These are phyloP conservation scores for Akanthomyces muscarius DNA, from an alignment of 2,329 filamentous ascomycete genomes.

Conservation along the genomic window DNA sequence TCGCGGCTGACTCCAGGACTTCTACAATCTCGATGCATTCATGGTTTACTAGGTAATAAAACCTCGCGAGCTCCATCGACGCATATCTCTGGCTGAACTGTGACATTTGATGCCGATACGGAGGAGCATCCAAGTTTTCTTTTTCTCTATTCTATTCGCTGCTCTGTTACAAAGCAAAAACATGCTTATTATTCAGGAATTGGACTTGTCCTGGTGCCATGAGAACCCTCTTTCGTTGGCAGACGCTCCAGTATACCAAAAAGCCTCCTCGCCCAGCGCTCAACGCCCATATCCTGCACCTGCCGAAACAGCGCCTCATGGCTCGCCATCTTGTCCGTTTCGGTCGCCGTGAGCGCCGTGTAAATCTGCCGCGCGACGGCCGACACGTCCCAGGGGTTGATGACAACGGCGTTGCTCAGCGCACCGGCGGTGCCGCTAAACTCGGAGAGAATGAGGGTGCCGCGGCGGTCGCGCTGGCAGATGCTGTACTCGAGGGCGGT, in stretches of 20 bases:
- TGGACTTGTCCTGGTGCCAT: background rate
- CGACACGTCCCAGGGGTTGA: constrained; percentile 90
- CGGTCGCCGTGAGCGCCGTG: constrained; percentile 71
- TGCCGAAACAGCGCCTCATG: constrained; percentile 39
- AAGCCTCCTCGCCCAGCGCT: constrained; percentile 9
- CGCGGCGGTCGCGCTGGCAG: constrained; percentile 81
- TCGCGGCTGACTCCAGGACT: too few species aligned
- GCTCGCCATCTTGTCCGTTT: constrained; percentile 60
- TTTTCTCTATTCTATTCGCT: background rate
- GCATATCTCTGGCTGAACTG: too few species aligned
- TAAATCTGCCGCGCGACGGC: constrained; percentile 83
- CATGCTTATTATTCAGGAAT: background rate
- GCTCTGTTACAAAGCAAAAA: background rate
- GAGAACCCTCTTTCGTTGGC: background rate
- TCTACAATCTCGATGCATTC: too few species aligned
- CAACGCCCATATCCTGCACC: constrained; percentile 13
- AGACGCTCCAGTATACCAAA: background rate
- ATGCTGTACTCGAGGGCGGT: constrained; percentile 92
- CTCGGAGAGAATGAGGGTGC: constrained; percentile 88
- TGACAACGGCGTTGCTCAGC: constrained; percentile 80
- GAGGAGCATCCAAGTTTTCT: background rate
- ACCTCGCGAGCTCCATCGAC: too few species aligned
- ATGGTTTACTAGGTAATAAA: too few species aligned
- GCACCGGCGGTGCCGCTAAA: constrained; percentile 92
- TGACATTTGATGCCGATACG: too few species aligned